These are phyloP conservation scores for Sporothrix pallida DNA, from an alignment of 2,329 filamentous ascomycete species.

Conservation along the genomic window DNA sequence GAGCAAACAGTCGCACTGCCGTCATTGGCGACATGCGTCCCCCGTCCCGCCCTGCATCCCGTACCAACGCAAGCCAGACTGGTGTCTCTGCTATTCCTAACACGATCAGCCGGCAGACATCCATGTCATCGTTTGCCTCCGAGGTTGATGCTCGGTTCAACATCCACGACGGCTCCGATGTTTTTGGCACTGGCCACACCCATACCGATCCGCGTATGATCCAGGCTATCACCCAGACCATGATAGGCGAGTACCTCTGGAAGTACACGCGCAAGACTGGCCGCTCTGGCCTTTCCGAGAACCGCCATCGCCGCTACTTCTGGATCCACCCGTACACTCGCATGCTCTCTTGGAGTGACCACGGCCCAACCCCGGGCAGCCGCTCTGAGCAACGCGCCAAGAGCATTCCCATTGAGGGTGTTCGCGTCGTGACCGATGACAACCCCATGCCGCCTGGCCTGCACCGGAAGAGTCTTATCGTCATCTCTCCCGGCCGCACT, in stretches of 20 bases:
- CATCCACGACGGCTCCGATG: slow-evolving; percentile 62
- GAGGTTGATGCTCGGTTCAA: slow-evolving; percentile 93
- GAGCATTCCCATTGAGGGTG: slow-evolving; percentile 91
- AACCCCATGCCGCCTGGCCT: slow-evolving; percentile 95
- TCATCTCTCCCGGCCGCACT: slow-evolving; percentile 84
- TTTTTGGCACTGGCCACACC: slow-evolving; percentile 61
- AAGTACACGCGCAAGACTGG: slow-evolving; percentile 97
- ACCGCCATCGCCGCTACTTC: slow-evolving; percentile 93
- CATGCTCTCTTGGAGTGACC: slow-evolving; percentile 94
- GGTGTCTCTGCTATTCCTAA: slow-evolving; percentile 18
- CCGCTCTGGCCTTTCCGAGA: slow-evolving; percentile 85
- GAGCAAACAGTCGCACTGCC: slow-evolving; percentile 50
- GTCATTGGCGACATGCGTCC: slow-evolving; percentile 52
- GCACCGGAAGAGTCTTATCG: slow-evolving; percentile 89
- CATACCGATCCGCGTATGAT: slow-evolving; percentile 97
- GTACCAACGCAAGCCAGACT: slow-evolving; percentile 35
- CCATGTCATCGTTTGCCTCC: slow-evolving; percentile 92
- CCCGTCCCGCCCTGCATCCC: slow-evolving; percentile 50
- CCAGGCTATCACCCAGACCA: slow-evolving; percentile 97
- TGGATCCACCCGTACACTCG: slow-evolving; percentile 98
- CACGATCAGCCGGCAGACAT: slow-evolving; percentile 69
- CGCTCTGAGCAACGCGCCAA: slow-evolving; percentile 77
- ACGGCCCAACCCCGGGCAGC: slow-evolving; percentile 80
- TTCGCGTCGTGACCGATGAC: slow-evolving; percentile 89
- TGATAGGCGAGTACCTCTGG: slow-evolving; percentile 99